phyloP scores from a whole-genome alignment of 1,284 basidiomycete genomes.

The Kwoniella shivajii region DNA sequence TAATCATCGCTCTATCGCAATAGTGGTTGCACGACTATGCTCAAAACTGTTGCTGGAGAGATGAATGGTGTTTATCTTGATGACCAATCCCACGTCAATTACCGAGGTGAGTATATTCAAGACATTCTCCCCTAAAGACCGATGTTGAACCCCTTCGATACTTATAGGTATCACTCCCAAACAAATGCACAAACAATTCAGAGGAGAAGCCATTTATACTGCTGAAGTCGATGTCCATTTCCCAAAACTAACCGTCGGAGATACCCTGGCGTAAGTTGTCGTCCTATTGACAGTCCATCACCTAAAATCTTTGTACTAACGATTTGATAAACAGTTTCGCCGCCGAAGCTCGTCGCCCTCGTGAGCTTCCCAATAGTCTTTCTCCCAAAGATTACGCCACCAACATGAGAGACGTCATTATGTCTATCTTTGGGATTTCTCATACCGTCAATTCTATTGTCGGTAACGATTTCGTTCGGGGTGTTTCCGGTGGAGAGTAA shows the following conservation, averaged over 20 bases:
- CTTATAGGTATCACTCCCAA: slow-evolving; percentile 52
- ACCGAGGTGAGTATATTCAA: slow-evolving; percentile 46
- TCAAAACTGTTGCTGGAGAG: slow-evolving; percentile 62
- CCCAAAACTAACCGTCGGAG: slow-evolving; percentile 58
- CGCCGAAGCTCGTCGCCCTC: slow-evolving; percentile 47
- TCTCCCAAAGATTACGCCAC: slow-evolving; percentile 51
- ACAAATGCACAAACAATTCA: slow-evolving; percentile 50
- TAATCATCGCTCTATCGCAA: too few species aligned
- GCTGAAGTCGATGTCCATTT: slow-evolving; percentile 60
- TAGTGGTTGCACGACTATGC: slow-evolving; percentile 64
- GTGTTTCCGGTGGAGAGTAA: slow-evolving; percentile 59
- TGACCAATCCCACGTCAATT: slow-evolving; percentile 52
- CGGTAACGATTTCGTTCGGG: slow-evolving; percentile 56
- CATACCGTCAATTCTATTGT: slow-evolving; percentile 59
- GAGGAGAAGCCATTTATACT: slow-evolving; percentile 56
- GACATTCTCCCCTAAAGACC: background rate
- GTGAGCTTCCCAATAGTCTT: slow-evolving; percentile 54
- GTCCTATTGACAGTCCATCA: slow-evolving; percentile 29
- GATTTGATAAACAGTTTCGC: slow-evolving; percentile 32
- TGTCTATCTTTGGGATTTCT: slow-evolving; percentile 59
- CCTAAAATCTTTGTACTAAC: background rate
- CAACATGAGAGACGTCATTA: slow-evolving; percentile 55
- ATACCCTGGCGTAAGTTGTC: slow-evolving; percentile 53
- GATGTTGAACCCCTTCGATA: background rate
- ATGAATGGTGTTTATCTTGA: slow-evolving; percentile 58